These are phyloP conservation scores for Hymenoscyphus fraxineus DNA, from an alignment of 2,329 filamentous ascomycete species.

Conservation along the genomic window DNA sequence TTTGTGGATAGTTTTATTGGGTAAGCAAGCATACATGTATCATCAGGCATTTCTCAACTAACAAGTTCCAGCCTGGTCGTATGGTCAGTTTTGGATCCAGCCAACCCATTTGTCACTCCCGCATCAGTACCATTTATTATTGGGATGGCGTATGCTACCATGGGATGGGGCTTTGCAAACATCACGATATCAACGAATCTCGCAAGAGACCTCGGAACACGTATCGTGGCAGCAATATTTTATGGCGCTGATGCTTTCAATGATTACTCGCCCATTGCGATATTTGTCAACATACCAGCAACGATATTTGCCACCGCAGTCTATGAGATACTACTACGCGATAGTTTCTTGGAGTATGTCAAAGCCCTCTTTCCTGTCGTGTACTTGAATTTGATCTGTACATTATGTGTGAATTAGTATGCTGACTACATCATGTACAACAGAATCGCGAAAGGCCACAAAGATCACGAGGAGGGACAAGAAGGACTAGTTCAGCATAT, in stretches of 20 bases:
- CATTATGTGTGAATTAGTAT: conserved; percentile 21
- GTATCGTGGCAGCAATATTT: conserved; percentile 57
- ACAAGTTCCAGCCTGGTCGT: conserved; percentile 44
- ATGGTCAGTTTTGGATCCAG: conserved; percentile 54
- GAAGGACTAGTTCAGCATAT: conserved; percentile 45
- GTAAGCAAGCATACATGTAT: conserved; percentile 11
- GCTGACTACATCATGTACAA: not conserved
- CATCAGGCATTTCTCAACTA: not conserved
- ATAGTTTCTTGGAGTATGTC: conserved; percentile 43
- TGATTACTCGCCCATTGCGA: conserved; percentile 50
- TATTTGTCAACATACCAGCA: conserved; percentile 54
- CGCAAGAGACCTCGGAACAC: conserved; percentile 55
- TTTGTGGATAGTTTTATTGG: conserved; percentile 54
- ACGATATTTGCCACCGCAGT: conserved; percentile 52
- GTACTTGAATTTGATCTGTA: conserved; percentile 20
- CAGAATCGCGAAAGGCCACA: conserved; percentile 45
- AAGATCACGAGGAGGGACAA: conserved; percentile 48
- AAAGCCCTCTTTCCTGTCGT: conserved; percentile 32
- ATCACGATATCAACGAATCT: conserved; percentile 54
- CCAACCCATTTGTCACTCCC: conserved; percentile 53
- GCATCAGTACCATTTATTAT: conserved; percentile 49
- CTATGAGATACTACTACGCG: conserved; percentile 53
- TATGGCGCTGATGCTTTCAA: conserved; percentile 49
- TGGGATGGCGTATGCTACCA: conserved; percentile 47
- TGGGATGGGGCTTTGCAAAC: conserved; percentile 51